Conservation (phyloP, 1,139 yeast genomes). For the Diutina scorzettiae region DNA sequence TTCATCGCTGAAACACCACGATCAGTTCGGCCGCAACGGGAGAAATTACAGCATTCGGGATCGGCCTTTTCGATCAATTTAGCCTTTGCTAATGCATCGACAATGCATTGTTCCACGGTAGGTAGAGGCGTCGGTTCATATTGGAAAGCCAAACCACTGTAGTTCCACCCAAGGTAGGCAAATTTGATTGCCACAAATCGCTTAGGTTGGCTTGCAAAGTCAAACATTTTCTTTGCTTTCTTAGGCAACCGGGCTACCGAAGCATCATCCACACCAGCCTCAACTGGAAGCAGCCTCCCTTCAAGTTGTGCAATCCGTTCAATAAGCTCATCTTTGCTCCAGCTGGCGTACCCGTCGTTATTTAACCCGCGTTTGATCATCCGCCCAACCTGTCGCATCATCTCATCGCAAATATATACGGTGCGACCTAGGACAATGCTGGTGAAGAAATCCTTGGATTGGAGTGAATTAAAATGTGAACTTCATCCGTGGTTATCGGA, state of each 20-base stretch:
- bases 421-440: too few species aligned
- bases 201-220: conserved; percentile 53
- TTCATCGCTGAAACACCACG: conserved; percentile 95
- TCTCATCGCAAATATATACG: too few species aligned
- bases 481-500: conserved; percentile 38
- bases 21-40: conserved; percentile 95
- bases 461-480: conserved; percentile 24
- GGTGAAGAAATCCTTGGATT: conserved; percentile 19
- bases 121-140: conserved; percentile 65
- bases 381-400: conserved; percentile 2
- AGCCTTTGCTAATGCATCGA: conserved; percentile 60
- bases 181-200: conserved; percentile 71
- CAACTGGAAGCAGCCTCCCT: conserved; percentile 7
- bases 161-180: conserved; percentile 88
- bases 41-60: conserved; percentile 57
- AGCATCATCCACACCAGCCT: not conserved
- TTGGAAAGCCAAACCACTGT: conserved; percentile 82
- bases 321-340: conserved; percentile 44
- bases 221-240: conserved; percentile 37
- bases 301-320: conserved; percentile 39
- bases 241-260: conserved; percentile 7
- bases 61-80: conserved; percentile 49
- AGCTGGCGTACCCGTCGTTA: conserved; percentile 22
- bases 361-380: not conserved
- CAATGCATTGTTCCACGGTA: conserved; percentile 71